Percentiles rank a stretch among this genome's conserved stretches.
Evolutionary conservation across 73 alveolate genomes (phyloP).

Genomic region (Tetrahymena elliotti): DNA sequence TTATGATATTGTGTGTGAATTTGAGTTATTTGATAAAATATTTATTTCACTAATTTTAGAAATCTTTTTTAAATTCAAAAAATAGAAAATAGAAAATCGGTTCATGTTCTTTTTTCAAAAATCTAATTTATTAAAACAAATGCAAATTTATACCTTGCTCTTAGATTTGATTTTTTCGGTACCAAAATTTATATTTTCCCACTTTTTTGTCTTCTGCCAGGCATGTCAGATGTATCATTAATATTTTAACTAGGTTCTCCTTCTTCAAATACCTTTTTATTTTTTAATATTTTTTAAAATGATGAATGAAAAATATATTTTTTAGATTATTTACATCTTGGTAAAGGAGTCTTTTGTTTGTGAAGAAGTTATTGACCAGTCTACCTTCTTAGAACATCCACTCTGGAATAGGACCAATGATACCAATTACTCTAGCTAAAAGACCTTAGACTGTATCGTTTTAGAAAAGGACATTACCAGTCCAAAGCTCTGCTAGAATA

Average conservation of each 20-base stretch:
- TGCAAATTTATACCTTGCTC: conserved; percentile 43
- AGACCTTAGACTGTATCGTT: conserved; percentile 94
- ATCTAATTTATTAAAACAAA: no score
- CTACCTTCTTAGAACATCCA: conserved; percentile 97
- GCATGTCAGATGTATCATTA: conserved; percentile 41
- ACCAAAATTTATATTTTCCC: conserved; percentile 71
- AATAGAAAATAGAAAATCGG: no score
- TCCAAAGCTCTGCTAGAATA: conserved; percentile 60
- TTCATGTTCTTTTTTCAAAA: no score
- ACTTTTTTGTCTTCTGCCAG: conserved; percentile 32
- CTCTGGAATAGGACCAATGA: conserved; percentile 97
- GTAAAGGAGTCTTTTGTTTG: conserved; percentile 93
- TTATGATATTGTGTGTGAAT: no score
- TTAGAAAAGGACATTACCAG: conserved; percentile 94
- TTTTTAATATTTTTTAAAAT: no score
- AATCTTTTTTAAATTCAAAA: no score
- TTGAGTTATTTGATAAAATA: no score
- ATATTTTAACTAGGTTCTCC: not conserved
- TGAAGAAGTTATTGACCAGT: conserved; percentile 88
- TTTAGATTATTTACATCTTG: conserved; percentile 76
- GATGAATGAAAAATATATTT: no score
- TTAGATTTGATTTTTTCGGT: conserved; percentile 84
- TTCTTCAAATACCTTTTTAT: not conserved
- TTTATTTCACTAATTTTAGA: no score
- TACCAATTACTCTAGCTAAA: conserved; percentile 94